Conservation (phyloP, 2,329 filamentous ascomycete genomes). For the Colletotrichum zoysiae region DNA sequence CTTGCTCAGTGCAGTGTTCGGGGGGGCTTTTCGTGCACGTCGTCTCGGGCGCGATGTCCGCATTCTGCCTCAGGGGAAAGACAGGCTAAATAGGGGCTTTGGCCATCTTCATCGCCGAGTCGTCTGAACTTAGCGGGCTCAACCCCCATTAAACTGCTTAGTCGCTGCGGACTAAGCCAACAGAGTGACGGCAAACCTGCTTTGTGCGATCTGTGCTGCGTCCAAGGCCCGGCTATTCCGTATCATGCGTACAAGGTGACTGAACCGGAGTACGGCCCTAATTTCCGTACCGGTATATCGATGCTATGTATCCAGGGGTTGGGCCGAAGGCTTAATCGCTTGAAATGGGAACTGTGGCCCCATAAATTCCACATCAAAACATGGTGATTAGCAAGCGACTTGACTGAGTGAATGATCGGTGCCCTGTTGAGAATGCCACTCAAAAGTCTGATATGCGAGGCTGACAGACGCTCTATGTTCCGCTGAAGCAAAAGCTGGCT, state of each 20-base stretch:
- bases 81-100: background rate
- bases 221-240: background rate
- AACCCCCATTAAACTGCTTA: background rate
- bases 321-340: background rate
- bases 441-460: background rate
- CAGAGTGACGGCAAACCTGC: background rate
- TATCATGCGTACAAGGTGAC: background rate
- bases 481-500: background rate
- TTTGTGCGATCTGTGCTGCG: background rate
- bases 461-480: background rate
- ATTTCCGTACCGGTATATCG: background rate
- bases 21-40: background rate
- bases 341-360: background rate
- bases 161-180: background rate
- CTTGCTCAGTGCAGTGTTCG: slow-evolving; percentile 19
- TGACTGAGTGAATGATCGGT: background rate
- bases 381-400: background rate
- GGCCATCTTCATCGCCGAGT: background rate
- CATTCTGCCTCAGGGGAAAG: background rate
- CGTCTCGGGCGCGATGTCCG: background rate
- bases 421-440: background rate
- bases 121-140: background rate
- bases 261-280: background rate
- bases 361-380: background rate
- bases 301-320: background rate